A percentile compares a stretch with the other conserved stretches of the same genome.
Conservation (phyloP, 2,329 filamentous ascomycete genomes). For the Ophiocordyceps polyrhachis-furcata region DNA sequence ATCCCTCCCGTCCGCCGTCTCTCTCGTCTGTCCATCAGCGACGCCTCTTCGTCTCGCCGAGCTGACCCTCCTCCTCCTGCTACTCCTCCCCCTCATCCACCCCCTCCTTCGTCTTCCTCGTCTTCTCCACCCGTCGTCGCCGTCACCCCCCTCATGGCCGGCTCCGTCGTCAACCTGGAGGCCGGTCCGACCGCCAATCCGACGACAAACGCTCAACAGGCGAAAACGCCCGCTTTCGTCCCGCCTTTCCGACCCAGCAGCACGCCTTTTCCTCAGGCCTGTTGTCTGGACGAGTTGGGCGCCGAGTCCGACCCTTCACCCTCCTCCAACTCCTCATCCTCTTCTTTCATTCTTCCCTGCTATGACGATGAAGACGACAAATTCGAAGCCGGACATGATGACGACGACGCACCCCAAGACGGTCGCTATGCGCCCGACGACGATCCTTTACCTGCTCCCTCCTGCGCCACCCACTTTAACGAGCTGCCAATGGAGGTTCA, state of each 20-base stretch:
- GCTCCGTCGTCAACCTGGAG: conserved; percentile 16
- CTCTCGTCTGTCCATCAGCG: no score
- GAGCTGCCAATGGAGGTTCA: conserved; percentile 52
- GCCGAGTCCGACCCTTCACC: conserved; percentile 5
- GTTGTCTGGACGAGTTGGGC: conserved; percentile 9
- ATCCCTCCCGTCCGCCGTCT: no score
- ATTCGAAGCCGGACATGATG: not conserved
- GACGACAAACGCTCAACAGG: conserved; percentile 26
- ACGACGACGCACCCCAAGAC: not conserved
- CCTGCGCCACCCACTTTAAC: conserved; percentile 18
- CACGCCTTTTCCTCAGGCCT: conserved; percentile 32
- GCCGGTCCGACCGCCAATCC: conserved; percentile 15
- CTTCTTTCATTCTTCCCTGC: conserved; percentile 3
- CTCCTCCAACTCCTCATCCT: conserved; percentile 3
- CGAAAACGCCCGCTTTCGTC: conserved; percentile 17
- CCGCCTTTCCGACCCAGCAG: conserved; percentile 32
- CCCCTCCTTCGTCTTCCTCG: conserved; percentile 1
- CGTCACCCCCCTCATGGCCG: conserved; percentile 17
- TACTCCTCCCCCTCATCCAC: not conserved
- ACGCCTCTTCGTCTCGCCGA: no score
- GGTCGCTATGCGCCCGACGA: not conserved
- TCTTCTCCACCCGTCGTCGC: conserved; percentile 9
- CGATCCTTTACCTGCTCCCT: conserved; percentile 3
- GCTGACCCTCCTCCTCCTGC: no score
- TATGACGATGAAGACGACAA: conserved; percentile 3